phyloP scores from a whole-genome alignment of 768 basidiomycete species.

The Pulveroboletus sp. region DNA sequence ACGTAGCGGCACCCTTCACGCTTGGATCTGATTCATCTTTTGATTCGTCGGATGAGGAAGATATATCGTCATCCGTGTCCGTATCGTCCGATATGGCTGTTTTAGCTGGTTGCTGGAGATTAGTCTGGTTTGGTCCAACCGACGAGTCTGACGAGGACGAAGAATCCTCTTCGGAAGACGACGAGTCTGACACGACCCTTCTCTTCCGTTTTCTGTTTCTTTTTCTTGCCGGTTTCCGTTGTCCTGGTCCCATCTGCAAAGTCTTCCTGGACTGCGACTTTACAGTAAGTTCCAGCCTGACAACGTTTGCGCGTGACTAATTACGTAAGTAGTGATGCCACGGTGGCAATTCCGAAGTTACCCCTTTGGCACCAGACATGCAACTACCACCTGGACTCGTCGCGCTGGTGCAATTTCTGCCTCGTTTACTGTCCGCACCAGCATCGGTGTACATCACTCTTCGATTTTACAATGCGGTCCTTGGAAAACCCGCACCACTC shows the following conservation, averaged over 20 bases:
- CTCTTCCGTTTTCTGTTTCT: constrained; percentile 54
- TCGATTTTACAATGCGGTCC: constrained; percentile 8
- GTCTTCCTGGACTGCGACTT: no score
- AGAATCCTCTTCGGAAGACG: constrained; percentile 36
- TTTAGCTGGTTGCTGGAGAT: constrained; percentile 2
- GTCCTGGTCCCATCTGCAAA: constrained; percentile 19
- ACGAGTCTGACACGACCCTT: constrained; percentile 43
- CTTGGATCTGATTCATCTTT: constrained; percentile 1
- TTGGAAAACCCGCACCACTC: not conserved
- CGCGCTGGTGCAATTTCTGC: constrained; percentile 31
- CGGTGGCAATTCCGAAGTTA: no score
- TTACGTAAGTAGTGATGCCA: no score
- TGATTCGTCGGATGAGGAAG: constrained; percentile 20
- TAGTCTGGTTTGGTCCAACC: constrained; percentile 6
- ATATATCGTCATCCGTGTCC: constrained; percentile 6
- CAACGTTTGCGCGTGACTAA: no score
- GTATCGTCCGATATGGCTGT: not conserved
- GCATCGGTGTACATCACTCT: constrained; percentile 13
- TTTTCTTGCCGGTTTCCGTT: constrained; percentile 38
- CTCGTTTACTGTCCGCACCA: constrained; percentile 22
- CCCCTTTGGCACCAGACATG: constrained; percentile 2
- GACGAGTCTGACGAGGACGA: constrained; percentile 21
- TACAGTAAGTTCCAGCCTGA: no score
- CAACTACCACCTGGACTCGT: constrained; percentile 32
- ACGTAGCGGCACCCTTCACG: constrained; percentile 2